Conservation (phyloP, 768 basidiomycete genomes). For the Phaeotremella fagi region DNA sequence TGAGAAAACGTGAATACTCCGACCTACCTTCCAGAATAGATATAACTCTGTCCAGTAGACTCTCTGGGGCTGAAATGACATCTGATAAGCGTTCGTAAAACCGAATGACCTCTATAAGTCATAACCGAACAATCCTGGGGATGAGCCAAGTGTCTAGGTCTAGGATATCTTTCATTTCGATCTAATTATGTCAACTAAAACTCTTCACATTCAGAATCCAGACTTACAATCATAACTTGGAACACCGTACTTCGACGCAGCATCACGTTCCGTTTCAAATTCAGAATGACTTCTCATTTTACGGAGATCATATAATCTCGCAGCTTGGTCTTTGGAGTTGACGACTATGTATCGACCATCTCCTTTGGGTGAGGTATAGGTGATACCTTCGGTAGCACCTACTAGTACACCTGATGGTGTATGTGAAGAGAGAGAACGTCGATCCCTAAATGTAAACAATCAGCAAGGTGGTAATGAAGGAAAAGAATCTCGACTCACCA, state of each 20-base stretch:
- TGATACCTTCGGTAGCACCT: slow-evolving; percentile 90
- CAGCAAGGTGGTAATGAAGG: neutral
- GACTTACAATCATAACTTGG: slow-evolving; percentile 65
- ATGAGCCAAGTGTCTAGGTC: slow-evolving; percentile 63
- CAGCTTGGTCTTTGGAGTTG: slow-evolving; percentile 91
- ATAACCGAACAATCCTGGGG: slow-evolving; percentile 90
- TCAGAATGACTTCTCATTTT: slow-evolving; percentile 78
- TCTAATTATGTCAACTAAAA: slow-evolving; percentile 9
- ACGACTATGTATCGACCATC: slow-evolving; percentile 93
- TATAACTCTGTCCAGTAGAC: slow-evolving; percentile 86
- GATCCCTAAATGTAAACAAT: slow-evolving; percentile 52
- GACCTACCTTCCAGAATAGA: slow-evolving; percentile 89
- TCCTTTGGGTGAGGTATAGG: slow-evolving; percentile 90
- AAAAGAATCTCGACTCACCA: slow-evolving; percentile 69
- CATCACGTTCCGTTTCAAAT: slow-evolving; percentile 55
- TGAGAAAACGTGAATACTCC: slow-evolving; percentile 49
- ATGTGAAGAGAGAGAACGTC: slow-evolving; percentile 53
- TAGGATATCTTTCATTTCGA: slow-evolving; percentile 52
- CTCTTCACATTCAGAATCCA: slow-evolving; percentile 22
- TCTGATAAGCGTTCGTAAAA: slow-evolving; percentile 84
- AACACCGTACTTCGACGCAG: slow-evolving; percentile 57
- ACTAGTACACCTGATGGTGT: slow-evolving; percentile 90
- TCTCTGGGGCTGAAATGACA: slow-evolving; percentile 93
- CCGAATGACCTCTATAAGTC: slow-evolving; percentile 88
- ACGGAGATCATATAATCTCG: slow-evolving; percentile 87